Conservation (phyloP, 2,329 filamentous ascomycete genomes). For the Alternaria incomplexa region DNA sequence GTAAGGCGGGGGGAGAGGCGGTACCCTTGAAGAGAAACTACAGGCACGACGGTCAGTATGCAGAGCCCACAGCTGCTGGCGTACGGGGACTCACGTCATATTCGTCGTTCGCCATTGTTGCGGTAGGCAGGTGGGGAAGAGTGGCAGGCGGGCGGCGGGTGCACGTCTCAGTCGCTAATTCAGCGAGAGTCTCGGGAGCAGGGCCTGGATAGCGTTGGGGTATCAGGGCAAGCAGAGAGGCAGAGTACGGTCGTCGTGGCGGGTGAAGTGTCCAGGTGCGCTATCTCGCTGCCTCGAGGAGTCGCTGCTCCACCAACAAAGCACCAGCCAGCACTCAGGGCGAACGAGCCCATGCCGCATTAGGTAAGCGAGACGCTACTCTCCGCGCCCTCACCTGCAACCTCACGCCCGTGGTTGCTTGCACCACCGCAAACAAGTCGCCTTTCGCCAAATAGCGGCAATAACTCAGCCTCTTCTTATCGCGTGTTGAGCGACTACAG, state of each 20-base stretch:
- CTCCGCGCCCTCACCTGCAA: neutral
- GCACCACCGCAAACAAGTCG: neutral
- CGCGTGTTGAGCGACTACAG: neutral
- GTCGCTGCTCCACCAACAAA: conserved; percentile 12
- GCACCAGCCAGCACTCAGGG: conserved; percentile 12
- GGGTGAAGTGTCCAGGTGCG: conserved; percentile 12
- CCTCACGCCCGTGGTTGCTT: neutral
- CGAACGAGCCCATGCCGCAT: conserved; percentile 9
- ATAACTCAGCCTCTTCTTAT: neutral
- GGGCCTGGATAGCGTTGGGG: neutral
- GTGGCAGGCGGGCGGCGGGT: conserved; percentile 7
- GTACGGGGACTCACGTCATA: conserved; percentile 81
- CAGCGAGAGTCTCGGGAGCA: neutral
- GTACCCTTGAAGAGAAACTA: conserved; percentile 99
- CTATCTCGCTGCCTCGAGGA: conserved; percentile 18
- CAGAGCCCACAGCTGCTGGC: conserved; percentile 20
- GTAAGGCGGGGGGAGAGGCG: conserved; percentile 20
- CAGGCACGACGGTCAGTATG: conserved; percentile 31
- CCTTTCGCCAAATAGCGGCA: neutral
- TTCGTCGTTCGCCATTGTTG: conserved; percentile 96
- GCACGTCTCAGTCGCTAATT: neutral
- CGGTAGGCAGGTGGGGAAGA: conserved; percentile 42
- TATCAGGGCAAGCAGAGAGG: conserved; percentile 1
- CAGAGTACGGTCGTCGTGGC: conserved; percentile 3
- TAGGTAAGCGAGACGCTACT: conserved; percentile 12